Evolutionary conservation across 768 basidiomycete genomes (phyloP), one percentile per base, ranked within the genome.

Genomic region (Pisolithus microcarpus): DNA sequence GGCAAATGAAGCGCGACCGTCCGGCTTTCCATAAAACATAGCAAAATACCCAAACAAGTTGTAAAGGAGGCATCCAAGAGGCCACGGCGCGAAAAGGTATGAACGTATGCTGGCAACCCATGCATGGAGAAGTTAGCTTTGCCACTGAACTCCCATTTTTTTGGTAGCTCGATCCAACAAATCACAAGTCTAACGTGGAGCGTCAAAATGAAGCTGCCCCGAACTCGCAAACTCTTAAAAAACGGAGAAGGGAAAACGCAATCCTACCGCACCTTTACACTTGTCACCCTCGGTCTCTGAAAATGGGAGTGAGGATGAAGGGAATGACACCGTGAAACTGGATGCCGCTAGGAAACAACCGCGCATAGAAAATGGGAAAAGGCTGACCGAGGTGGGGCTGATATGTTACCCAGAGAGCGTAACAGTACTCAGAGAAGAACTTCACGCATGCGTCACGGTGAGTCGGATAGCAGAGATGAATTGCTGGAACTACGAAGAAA

Each of bases 1-100:
- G n/a, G n/a, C n/a, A n/a, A n/a, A n/a, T n/a, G n/a, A n/a, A n/a
- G n/a, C n/a, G n/a, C n/a, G n/a, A n/a, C n/a, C n/a, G n/a, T n/a
- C n/a, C n/a, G n/a, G n/a, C n/a, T n/a, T n/a, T n/a, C n/a, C n/a
- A n/a, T n/a, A n/a, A 91, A 91, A 65, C 84, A 92, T 67, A 92
- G 83, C 69, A 94, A 91, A 70, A 88, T 84, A 21, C 79, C 85
- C 2, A 92, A 90, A 62, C 91, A 94, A 61, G 85, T 84, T 39
- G 75, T 90, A 31, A 92, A 95, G 64, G 91, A 94, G 66, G 87
- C 84, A 1, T 82, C 87, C 10, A 91, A 87, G 68, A 92, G 91
- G 60, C 90, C 91, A 0, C 90, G 86, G 65, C 78, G 82, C 39
- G 87, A 88, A 50, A 94, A 93, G 79, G 93, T 89, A 37, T 31